Evolutionary conservation across 1,139 yeast genomes (phyloP).

Genomic region (Cylindricascospora bacillispora): DNA sequence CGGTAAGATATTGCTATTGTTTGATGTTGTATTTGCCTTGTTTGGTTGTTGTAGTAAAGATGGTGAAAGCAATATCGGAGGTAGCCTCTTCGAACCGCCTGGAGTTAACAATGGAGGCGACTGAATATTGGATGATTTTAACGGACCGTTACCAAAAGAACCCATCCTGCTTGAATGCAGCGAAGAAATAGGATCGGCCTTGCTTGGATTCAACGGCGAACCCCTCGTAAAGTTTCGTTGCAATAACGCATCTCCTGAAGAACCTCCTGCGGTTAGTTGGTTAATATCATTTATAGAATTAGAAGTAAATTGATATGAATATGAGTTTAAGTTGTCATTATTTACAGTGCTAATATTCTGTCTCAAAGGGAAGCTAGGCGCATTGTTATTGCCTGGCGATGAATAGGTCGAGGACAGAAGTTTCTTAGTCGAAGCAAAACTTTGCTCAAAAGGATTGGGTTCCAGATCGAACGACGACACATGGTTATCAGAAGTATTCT

Average conservation of each 20-base stretch:
- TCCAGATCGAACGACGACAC: constrained; percentile 54
- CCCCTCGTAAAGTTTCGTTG: background rate
- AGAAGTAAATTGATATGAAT: background rate
- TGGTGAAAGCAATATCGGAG: constrained; percentile 36
- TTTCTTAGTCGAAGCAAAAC: constrained; percentile 52
- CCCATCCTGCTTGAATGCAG: constrained; percentile 1
- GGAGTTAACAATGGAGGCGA: constrained; percentile 50
- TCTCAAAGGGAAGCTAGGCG: background rate
- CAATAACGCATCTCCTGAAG: background rate
- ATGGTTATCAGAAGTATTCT: background rate
- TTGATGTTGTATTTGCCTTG: constrained; percentile 19
- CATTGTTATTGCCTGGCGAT: background rate
- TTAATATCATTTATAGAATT: background rate
- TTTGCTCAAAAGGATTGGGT: constrained; percentile 91
- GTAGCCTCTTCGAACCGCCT: constrained; percentile 44
- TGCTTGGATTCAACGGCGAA: background rate
- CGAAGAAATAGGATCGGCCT: background rate
- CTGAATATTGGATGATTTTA: constrained; percentile 13
- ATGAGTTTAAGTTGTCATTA: background rate
- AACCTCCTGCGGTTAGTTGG: constrained; percentile 2
- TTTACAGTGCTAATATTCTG: background rate
- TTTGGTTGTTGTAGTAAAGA: constrained; percentile 16
- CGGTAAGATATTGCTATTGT: constrained; percentile 14
- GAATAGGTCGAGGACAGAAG: too few species aligned
- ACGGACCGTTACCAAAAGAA: constrained; percentile 7